Base-by-base conservation (phyloP, 306 rosid species). In the Gillenia trifoliata region DNA sequence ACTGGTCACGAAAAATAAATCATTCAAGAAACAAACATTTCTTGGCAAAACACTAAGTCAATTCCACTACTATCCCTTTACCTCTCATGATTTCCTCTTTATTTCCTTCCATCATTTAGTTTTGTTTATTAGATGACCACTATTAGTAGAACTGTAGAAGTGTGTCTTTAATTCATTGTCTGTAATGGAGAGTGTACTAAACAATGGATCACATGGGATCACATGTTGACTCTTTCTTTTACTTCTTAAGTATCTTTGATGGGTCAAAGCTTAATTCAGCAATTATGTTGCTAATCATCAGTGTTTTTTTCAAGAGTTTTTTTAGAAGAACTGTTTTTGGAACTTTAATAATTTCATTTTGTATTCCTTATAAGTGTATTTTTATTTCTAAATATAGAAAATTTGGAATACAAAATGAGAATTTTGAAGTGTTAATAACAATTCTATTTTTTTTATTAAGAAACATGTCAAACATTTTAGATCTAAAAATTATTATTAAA, bases 151-250 rank as follows among this genome's bases (percentile, higher is more conserved):
- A n/a, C n/a, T n/a, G n/a, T n/a, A n/a, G n/a, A 25, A 60, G 54
- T 71, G 66, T 47, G 41, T 22, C 75, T 5, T 36, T 25, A 16
- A 25, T 71, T 34, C 65, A 31, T 71, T 71, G 75, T 71, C 54
- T 55, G 29, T 55, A 56, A 36, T 25, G 66, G 66, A 65, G 75
- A 16, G 34, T 56, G 23, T 22, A 70, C 33, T 70, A 20, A 19
- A 11, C 47, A 52, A 11, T 67, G 25, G 25, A 45, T 68, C 52
- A 60, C 49, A 50, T 45, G 30, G 25, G 25, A 45, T 68, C 52
- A 60, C 49, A 50, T 45, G 30, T 19, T 70, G 30, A 45, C 31
- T 30, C 57, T n/a, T 45, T 45, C 17, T 16, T 47, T 45, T 47
- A 47, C 7, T 20, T 8, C 52, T 22, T 63, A 26, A 28, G 29